Evolutionary conservation across 2,329 filamentous ascomycete genomes (phyloP), one percentile per base, ranked within the genome.

Genomic region (Phaeosphaeria sp.): DNA sequence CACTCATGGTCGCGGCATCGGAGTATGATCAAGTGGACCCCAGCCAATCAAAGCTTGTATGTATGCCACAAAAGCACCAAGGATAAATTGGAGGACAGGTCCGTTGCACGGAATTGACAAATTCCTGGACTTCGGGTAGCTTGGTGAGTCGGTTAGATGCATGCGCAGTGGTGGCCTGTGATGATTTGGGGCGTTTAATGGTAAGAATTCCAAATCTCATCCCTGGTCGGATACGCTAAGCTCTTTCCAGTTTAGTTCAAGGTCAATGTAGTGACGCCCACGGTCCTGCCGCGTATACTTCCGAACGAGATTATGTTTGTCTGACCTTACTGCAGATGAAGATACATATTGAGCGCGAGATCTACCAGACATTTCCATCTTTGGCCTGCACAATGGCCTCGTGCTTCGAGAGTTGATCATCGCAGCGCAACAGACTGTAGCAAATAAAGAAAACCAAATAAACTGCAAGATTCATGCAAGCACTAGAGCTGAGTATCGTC

Each of bases 221-320:
- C 30, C 5, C 30, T 50, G 22, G 59, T 46, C 56, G 60, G 50
- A 54, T 52, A 53, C 64, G 66, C 68, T 69, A 66, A 59, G 52
- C n/a, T 48, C 63, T 48, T 56, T 55, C 42, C 58, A 59, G 49
- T 52, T 54, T 33, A 52, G 49, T 59, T 15, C 13, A 6, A 6
- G 9, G 3, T 13, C 30, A 13, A 13, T 11, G 52, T 54, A 30
- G 23, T 51, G 48, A 52, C 46, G 25, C 23, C 30, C 54, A 55
- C 48, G 52, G 56, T 55, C 55, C 43, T 59, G 53, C 58, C 54
- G 54, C 56, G 23, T 36, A 36, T 36, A 36, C 64, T 30, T 46
- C 51, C 49, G 51, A 36, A 15, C 6, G 6, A 13, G 30, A 15
- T 36, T 11, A 6, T 59, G 39, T 27, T 46, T 42, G 51, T 33